Percentiles rank a stretch among this genome's conserved stretches.
Conservation (phyloP, 23 red algal genomes). For the Cyanidium caldarium region DNA sequence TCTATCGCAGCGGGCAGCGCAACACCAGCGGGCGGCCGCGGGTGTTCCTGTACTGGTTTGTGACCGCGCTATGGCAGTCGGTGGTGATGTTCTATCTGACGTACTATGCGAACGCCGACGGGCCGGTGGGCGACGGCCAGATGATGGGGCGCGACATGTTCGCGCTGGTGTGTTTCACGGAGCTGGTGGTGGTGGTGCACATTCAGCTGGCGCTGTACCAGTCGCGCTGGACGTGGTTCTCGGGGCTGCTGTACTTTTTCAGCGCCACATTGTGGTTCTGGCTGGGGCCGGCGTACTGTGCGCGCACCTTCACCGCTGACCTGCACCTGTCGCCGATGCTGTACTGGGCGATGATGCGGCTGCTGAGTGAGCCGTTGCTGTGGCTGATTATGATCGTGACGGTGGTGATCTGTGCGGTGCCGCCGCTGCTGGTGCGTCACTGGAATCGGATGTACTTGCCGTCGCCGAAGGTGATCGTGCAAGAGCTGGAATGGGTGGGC, state of each 20-base stretch:
- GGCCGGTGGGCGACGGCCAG: slow-evolving; percentile 23
- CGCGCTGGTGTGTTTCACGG: slow-evolving; percentile 8
- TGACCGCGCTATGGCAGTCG: slow-evolving; percentile 48
- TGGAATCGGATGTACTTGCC: slow-evolving; percentile 10
- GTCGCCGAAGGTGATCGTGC: not conserved
- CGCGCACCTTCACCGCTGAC: not conserved
- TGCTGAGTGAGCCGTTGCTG: not conserved
- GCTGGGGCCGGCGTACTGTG: not conserved
- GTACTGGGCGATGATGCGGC: not conserved
- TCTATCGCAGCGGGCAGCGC: slow-evolving; percentile 55
- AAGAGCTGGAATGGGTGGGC: not conserved
- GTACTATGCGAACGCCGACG: slow-evolving; percentile 39
- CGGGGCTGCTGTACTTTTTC: not conserved
- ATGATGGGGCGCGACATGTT: slow-evolving; percentile 34
- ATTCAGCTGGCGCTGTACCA: slow-evolving; percentile 25
- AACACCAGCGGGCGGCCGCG: slow-evolving; percentile 38
- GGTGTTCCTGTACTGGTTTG: slow-evolving; percentile 54
- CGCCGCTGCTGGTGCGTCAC: slow-evolving; percentile 3
- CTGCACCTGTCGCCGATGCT: not conserved
- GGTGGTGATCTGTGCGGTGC: not conserved
- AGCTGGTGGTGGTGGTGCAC: slow-evolving; percentile 7
- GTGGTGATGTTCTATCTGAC: slow-evolving; percentile 50
- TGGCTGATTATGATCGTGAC: slow-evolving; percentile 3
- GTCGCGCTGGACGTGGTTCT: slow-evolving; percentile 45
- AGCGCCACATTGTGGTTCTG: slow-evolving; percentile 7